A percentile compares a stretch with the other conserved stretches of the same genome.
These are phyloP conservation scores for Rhynchosporium secalis DNA, from an alignment of 2,329 filamentous ascomycete species.

Conservation along the genomic window DNA sequence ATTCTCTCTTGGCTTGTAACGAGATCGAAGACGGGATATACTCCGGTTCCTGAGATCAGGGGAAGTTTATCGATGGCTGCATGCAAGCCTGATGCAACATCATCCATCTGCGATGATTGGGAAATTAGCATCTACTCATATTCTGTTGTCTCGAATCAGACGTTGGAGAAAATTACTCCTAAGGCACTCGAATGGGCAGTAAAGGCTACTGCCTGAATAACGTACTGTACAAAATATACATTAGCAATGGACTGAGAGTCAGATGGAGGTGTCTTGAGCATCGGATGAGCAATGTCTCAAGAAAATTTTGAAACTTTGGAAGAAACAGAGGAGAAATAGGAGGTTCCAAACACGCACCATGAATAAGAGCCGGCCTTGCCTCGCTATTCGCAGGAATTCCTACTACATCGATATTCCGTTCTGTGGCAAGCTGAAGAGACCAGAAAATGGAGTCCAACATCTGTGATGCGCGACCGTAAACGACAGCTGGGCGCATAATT, in stretches of 20 bases:
- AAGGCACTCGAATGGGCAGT: no score
- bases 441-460: conserved; percentile 38
- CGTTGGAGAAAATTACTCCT: no score
- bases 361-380: conserved; percentile 37
- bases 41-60: conserved; percentile 33
- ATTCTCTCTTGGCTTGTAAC: conserved; percentile 40
- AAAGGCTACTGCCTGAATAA: no score
- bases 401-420: conserved; percentile 24
- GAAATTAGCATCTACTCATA: no score
- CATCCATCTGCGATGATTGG: conserved; percentile 35
- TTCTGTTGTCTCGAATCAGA: no score
- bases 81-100: conserved; percentile 41
- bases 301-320: no score
- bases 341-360: conserved; percentile 24
- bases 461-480: conserved; percentile 42
- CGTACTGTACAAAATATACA: no score
- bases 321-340: no score
- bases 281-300: no score
- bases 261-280: no score
- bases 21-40: conserved; percentile 44
- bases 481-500: conserved; percentile 39
- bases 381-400: conserved; percentile 32
- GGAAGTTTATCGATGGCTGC: conserved; percentile 40
- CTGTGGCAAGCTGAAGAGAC: conserved; percentile 35
- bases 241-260: no score